These are phyloP conservation scores for Ophiocordyceps camponoti-leonardi DNA, from an alignment of 2,329 filamentous ascomycete genomes.

Conservation along the genomic window DNA sequence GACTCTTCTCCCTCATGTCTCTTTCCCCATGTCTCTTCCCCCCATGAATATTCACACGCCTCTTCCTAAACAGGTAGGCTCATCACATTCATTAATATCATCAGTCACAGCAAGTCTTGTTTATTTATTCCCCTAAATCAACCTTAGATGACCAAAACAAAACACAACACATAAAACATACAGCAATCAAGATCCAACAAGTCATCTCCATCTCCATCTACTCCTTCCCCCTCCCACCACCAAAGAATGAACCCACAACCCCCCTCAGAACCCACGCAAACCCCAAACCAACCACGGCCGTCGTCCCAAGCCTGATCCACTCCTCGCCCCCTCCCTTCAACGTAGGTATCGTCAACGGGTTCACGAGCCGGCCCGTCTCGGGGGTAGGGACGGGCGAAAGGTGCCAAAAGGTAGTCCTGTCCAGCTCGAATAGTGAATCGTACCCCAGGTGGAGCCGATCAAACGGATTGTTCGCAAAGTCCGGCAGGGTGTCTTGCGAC, in stretches of 20 bases:
- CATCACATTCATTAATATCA: no score
- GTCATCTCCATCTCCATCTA: no score
- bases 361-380: not conserved
- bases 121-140: no score
- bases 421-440: constrained; percentile 48
- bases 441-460: constrained; percentile 75
- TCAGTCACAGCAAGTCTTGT: no score
- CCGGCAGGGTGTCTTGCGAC: constrained; percentile 12
- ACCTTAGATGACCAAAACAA: no score
- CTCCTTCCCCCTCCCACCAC: not conserved
- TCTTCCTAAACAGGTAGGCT: no score
- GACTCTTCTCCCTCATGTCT: no score
- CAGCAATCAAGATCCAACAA: no score
- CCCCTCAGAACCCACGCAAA: not conserved
- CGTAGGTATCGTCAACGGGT: not conserved
- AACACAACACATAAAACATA: no score
- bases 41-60: no score
- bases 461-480: constrained; percentile 67
- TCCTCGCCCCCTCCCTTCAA: not conserved
- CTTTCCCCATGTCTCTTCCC: no score
- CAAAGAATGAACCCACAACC: not conserved
- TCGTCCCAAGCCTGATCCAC: not conserved
- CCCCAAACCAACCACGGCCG: not conserved
- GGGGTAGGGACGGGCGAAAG: not conserved
- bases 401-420: not conserved